phyloP scores from a whole-genome alignment of 2,329 filamentous ascomycete species.

The Pyrenochaeta sp. region DNA sequence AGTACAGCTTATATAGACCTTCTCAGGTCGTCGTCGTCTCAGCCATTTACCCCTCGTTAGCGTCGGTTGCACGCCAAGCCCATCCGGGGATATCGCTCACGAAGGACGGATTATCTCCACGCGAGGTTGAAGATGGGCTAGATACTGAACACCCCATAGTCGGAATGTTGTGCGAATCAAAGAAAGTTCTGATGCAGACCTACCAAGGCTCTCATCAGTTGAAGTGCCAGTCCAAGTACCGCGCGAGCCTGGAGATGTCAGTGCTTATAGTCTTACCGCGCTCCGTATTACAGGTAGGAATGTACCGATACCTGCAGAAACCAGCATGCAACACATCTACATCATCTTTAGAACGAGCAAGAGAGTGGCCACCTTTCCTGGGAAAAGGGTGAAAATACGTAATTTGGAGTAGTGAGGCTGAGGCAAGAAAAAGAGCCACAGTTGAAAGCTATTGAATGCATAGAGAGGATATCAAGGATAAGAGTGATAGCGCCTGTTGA shows the following conservation, averaged over 20 bases:
- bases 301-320: background rate
- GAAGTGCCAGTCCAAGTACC: background rate
- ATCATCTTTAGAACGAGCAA: too few relatives aligned
- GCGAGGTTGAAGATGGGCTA: background rate
- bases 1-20: background rate
- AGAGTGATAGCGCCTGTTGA: constrained; percentile 38
- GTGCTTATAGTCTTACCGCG: background rate
- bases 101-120: background rate
- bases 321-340: background rate
- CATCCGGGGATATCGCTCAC: constrained; percentile 1
- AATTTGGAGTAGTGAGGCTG: background rate
- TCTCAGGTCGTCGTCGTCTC: background rate
- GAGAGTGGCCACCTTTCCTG: background rate
- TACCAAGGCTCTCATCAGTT: background rate
- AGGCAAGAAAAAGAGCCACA: background rate
- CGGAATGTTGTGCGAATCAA: too few relatives aligned
- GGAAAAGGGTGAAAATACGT: background rate
- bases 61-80: background rate
- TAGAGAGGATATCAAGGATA: constrained; percentile 5
- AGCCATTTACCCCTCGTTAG: background rate
- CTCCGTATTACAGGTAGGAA: background rate
- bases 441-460: background rate
- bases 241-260: background rate
- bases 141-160: background rate
- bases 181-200: background rate